These are phyloP conservation scores for Leishmania tropica DNA, from an alignment of 208 protist species.

Conservation along the genomic window DNA sequence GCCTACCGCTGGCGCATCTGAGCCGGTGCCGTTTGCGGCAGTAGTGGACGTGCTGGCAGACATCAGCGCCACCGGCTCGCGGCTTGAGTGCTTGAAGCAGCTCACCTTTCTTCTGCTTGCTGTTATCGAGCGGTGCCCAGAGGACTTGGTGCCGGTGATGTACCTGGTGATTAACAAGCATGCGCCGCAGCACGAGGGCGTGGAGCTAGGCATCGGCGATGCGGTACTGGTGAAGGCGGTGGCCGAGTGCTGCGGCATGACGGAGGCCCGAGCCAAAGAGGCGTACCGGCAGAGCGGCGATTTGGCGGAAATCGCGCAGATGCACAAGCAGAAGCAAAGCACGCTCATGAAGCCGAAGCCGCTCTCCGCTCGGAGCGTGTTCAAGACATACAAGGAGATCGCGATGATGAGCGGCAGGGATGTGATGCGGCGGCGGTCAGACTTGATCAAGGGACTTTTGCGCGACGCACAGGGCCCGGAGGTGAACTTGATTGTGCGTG, in stretches of 20 bases:
- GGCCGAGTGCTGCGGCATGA: slow-evolving; percentile 94
- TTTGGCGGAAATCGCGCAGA: slow-evolving; percentile 95
- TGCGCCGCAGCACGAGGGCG: slow-evolving; percentile 94
- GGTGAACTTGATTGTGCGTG: slow-evolving; percentile 95
- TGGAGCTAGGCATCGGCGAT: slow-evolving; percentile 98
- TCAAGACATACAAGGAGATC: slow-evolving; percentile 90
- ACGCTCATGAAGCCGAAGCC: slow-evolving; percentile 92
- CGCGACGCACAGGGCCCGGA: slow-evolving; percentile 92
- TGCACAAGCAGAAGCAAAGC: slow-evolving; percentile 80
- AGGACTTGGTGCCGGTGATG: slow-evolving; percentile 88
- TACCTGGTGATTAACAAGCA: slow-evolving; percentile 97
- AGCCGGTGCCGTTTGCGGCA: slow-evolving; percentile 66
- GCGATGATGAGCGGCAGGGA: slow-evolving; percentile 92
- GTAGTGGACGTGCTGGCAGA: slow-evolving; percentile 82
- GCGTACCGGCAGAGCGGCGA: slow-evolving; percentile 93
- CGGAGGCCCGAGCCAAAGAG: slow-evolving; percentile 79
- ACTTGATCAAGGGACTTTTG: slow-evolving; percentile 95
- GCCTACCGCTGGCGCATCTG: slow-evolving; percentile 5
- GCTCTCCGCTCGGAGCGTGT: slow-evolving; percentile 93
- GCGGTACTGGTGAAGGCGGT: slow-evolving; percentile 96
- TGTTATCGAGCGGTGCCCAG: slow-evolving; percentile 83
- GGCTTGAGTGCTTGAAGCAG: slow-evolving; percentile 88
- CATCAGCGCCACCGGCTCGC: slow-evolving; percentile 82
- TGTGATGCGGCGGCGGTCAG: slow-evolving; percentile 86
- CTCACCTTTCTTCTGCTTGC: slow-evolving; percentile 88